Evolutionary conservation across 306 rosid genomes (phyloP), one percentile per base, ranked within the genome.

Genomic region (Leucaena leucocephala): DNA sequence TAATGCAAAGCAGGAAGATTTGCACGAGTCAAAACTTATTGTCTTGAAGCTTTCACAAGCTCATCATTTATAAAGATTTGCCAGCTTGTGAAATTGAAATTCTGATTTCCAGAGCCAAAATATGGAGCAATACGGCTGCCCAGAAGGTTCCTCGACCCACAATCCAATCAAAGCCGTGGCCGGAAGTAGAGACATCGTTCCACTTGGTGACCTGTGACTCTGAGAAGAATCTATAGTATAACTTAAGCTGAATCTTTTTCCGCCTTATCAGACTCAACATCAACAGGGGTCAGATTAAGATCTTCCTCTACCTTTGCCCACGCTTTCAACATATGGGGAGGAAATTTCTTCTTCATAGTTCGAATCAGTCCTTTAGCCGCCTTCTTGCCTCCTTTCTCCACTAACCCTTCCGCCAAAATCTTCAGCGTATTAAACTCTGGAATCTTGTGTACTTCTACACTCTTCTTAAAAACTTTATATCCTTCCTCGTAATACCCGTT

Each of bases 271-370:
- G 72, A 5, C 44, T 39, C 71, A 58, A 54, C 83, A 22, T 39
- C 46, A 66, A 61, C 77, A 77, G 89, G 54, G 64, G 81, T 80
- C 89, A 91, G 78, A 44, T 88, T 88, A 68, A 89, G 89, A 35
- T 64, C 19, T 74, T 85, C 72, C 87, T 89, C 97, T 40, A 91
- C 45, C 80, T 80, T 83, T 76, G 35, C 81, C 97, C 97, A 91
- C 2, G 88, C 81, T 15, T 80, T 84, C 85, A 91, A 66, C 59
- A 85, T n/a, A 50, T 86, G 77, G 3, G 90, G 84, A 72, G 97
- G 92, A 33, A 87, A 86, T 84, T 82, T 86, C 86, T 85, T 89
- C 88, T 86, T 87, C 10, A 89, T 68, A 0, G 90, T 89, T 80
- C 88, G 78, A 8, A 80, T 75, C 83, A 88, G 68, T 49, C 86